Conservation (phyloP, 2,329 filamentous ascomycete genomes). For the Hawksworthiomyces lignivorus region DNA sequence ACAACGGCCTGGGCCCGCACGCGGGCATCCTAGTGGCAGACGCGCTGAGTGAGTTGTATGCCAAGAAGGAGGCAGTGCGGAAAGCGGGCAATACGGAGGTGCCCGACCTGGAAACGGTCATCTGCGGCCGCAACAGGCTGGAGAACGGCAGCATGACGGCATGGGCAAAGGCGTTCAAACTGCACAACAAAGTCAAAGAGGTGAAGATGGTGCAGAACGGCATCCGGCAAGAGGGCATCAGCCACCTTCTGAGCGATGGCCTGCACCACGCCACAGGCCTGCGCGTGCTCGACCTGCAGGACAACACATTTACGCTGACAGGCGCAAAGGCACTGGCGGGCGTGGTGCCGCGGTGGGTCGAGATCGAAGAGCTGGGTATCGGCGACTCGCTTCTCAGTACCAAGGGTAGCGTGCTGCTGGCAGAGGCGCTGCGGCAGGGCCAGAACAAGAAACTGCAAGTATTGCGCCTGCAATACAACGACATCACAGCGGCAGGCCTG, state of each 20-base stretch:
- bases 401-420: constrained; percentile 68
- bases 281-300: constrained; percentile 79
- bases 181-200: constrained; percentile 72
- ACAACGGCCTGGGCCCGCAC: constrained; percentile 91
- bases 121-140: constrained; percentile 90
- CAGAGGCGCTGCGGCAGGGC: constrained; percentile 63
- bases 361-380: constrained; percentile 75
- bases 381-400: constrained; percentile 79
- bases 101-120: constrained; percentile 85
- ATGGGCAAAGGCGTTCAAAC: constrained; percentile 81
- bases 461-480: constrained; percentile 85
- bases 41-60: constrained; percentile 73
- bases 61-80: constrained; percentile 72
- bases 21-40: constrained; percentile 86
- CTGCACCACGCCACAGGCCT: constrained; percentile 63
- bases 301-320: constrained; percentile 87
- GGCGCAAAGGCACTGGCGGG: constrained; percentile 73
- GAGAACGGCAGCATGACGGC: constrained; percentile 93
- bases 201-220: constrained; percentile 99
- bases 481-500: constrained; percentile 72
- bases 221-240: constrained; percentile 89
- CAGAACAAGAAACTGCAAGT: constrained; percentile 73
- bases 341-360: constrained; percentile 66
- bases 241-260: constrained; percentile 69
- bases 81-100: constrained; percentile 59